Evolutionary conservation across 352 stramenopile genomes (phyloP).

Genomic region (Pythium monospermum): DNA sequence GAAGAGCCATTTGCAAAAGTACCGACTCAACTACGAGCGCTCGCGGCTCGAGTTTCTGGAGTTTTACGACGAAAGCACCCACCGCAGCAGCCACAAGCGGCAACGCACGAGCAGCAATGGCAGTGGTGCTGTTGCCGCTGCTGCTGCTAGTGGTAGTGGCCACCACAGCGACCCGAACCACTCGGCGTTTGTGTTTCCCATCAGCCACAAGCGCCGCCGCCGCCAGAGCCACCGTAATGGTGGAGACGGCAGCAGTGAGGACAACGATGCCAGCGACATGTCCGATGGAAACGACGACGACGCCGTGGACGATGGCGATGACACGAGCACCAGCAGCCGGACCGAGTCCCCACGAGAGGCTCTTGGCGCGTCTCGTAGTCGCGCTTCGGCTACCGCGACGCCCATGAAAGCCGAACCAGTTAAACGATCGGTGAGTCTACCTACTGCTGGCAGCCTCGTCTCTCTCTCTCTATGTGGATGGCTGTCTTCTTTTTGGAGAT

Average conservation of each 20-base stretch:
- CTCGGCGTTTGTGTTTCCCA: slow-evolving; percentile 18
- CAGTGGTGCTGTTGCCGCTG: too few relatives aligned
- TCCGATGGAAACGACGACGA: not conserved
- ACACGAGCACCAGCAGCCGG: slow-evolving; percentile 1
- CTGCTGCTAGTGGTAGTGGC: not conserved
- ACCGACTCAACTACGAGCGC: slow-evolving; percentile 83
- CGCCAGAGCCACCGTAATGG: not conserved
- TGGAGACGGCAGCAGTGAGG: not conserved
- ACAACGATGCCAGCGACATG: not conserved
- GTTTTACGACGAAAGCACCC: slow-evolving; percentile 77
- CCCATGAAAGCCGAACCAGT: too few relatives aligned
- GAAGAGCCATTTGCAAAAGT: slow-evolving; percentile 88
- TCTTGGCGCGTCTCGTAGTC: too few relatives aligned
- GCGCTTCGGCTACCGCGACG: too few relatives aligned
- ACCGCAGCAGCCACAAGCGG: slow-evolving; percentile 62
- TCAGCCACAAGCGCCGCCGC: slow-evolving; percentile 13
- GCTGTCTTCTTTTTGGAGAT: too few relatives aligned
- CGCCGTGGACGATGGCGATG: not conserved
- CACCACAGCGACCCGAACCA: slow-evolving; percentile 14
- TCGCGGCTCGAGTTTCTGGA: slow-evolving; percentile 83
- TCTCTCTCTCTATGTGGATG: too few relatives aligned
- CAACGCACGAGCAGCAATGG: slow-evolving; percentile 28
- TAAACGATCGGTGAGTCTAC: too few relatives aligned
- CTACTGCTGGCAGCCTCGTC: too few relatives aligned
- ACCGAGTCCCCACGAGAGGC: not conserved